phyloP scores from a whole-genome alignment of 2,329 filamentous ascomycete genomes.

The Talaromyces albobiverticillius region DNA sequence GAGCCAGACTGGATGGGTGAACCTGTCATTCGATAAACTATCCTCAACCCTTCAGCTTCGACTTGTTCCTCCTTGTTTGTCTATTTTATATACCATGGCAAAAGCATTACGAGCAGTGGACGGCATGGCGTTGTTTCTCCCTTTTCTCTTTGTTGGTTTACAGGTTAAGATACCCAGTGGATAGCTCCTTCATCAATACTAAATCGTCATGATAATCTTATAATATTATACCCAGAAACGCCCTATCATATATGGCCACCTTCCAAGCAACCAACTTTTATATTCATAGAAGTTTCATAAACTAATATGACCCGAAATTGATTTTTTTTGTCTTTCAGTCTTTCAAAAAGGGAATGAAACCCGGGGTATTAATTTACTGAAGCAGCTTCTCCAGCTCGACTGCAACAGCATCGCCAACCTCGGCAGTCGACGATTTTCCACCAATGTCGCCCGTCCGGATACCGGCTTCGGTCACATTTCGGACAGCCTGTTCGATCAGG shows the following conservation, averaged over 20 bases:
- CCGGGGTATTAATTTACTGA: conserved; percentile 22
- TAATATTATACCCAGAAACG: background rate
- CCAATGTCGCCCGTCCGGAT: conserved; percentile 82
- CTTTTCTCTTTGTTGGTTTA: background rate
- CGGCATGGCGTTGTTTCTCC: background rate
- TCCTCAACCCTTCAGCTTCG: background rate
- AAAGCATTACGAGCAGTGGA: background rate
- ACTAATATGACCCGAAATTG: background rate
- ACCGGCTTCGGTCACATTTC: conserved; percentile 73
- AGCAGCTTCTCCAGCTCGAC: conserved; percentile 70
- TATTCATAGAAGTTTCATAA: background rate
- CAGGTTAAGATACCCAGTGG: conserved; percentile 13
- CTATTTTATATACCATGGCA: background rate
- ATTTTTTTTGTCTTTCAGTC: no score
- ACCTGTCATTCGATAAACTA: conserved; percentile 42
- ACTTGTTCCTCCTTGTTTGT: background rate
- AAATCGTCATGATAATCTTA: background rate
- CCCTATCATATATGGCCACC: background rate
- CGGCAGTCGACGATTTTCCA: conserved; percentile 67
- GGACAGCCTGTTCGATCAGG: conserved; percentile 77
- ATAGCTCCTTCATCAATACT: background rate
- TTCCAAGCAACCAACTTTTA: background rate
- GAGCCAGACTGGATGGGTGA: conserved; percentile 51
- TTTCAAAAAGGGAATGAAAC: no score
- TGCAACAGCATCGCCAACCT: conserved; percentile 81